Evolutionary conservation across 2,329 filamentous ascomycete species (phyloP), one percentile per base, ranked within the genome.

Genomic region (Fusarium sp.): DNA sequence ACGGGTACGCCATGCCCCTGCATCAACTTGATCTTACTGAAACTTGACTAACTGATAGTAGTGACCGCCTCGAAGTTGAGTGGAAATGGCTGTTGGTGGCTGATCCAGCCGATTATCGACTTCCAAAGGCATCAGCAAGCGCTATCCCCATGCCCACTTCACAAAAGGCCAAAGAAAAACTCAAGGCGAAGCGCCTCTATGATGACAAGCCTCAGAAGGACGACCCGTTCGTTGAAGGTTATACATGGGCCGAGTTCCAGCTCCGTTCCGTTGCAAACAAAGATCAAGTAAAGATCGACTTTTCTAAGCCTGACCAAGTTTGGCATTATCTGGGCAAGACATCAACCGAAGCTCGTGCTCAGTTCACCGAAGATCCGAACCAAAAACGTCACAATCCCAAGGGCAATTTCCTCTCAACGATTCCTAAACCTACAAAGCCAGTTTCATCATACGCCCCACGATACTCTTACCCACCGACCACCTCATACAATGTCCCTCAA

Each of bases 301-400:
- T 97, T 9, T 77, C 77, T 58, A 91, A 90, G 72, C 82, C 88
- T 14, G 85, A 94, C 59, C 88, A 91, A 72, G 75, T 97, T 15
- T 98, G 93, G 92, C 85, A 92, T 77, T 98, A 97, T 73, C 82
- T 99, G 57, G 92, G 92, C 29, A 87, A 87, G 73, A 85, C 84
- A 17, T 98, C 94, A 19, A 97, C 94, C 7, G 94, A 98, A 71
- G 90, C 92, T 49, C 93, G 89, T 74, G 89, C 93, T 23, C 92
- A 96, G 73, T 99, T 95, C 76, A 96, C 93, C 5, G 91, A 95
- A 69, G 88, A 96, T 76, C 85, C 84, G 38, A 62, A 70, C 9
- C 81, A 76, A 11, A 81, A 76, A n/a, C 78, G 79, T 41, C 83
- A 92, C 74, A 91, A 92, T 57, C 78, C 82, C 3, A 88, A 84